Base-by-base conservation (phyloP, 371 early-diverging fungal genomes). In the Mortierella sp. region DNA sequence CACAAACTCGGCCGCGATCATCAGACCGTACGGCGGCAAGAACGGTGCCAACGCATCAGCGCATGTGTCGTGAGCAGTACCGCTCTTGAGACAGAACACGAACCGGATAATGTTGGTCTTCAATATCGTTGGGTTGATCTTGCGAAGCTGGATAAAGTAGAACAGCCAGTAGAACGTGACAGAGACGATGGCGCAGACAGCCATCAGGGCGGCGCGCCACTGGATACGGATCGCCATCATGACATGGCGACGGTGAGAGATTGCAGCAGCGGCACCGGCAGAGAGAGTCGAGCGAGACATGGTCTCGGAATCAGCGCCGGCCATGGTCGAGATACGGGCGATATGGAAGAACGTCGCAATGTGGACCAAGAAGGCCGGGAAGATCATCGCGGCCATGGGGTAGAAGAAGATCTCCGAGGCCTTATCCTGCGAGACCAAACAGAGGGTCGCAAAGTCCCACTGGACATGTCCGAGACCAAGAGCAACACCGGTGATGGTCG, bases 191-290 rank as follows among this genome's bases (percentile, higher is more conserved):
- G 91, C 87, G 16, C 87, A 79, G 44, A 91, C 63, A 26, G 92
- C 93, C 50, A 93, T 81, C 37, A 92, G 61, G 9, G 92, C 84
- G 1, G 93, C 91, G 58, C 93, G 87, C 93, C 93, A 93, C 76
- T 93, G 92, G 64, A 93, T 89, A 48, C 89, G 88, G 64, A 92
- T 89, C 26, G 92, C 91, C 66, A 87, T 87, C 68, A 91, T 74
- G 44, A 92, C 89, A 68, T 93, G 92, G 34, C 90, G 85, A n/a
- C 87, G 79, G 40, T 88, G 90, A 7, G 86, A 85, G 39, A 86
- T 87, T 2, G 80, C 81, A 26, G 87, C 87, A 0, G 85, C 80
- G 9, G 87, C 86, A 19, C 85, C 81, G n/a, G 85, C 78, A 7
- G 83, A 79, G 10, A 87, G 76, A 9, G 80, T 80, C 1, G 88